Percentiles rank a stretch among this genome's conserved stretches.
phyloP scores from a whole-genome alignment of 1,139 yeast genomes.

The Pneumocystis carinii region DNA sequence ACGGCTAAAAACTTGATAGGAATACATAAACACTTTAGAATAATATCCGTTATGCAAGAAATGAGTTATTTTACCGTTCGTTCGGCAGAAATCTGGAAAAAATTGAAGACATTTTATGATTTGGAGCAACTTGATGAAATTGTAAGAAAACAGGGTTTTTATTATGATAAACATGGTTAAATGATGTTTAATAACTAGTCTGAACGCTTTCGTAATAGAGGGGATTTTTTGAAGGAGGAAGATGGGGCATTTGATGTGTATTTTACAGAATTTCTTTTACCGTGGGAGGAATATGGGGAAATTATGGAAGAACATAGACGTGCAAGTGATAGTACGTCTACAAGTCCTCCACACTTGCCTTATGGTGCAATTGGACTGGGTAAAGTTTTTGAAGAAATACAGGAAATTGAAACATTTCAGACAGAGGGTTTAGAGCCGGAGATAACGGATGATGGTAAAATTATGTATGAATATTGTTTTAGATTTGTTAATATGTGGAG shows the following conservation, averaged over 20 bases:
- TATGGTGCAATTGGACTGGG: not conserved
- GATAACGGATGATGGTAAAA: not conserved
- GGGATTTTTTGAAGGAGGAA: constrained; percentile 17
- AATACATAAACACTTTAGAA: constrained; percentile 40
- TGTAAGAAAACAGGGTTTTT: constrained; percentile 22
- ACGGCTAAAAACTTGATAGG: constrained; percentile 26
- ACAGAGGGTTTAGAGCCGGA: not conserved
- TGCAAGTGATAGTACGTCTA: constrained; percentile 15
- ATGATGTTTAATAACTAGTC: constrained; percentile 14
- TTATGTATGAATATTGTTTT: not conserved
- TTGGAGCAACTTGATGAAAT: constrained; percentile 40
- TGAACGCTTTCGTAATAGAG: constrained; percentile 10
- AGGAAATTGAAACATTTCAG: not conserved
- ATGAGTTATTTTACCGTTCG: constrained; percentile 27
- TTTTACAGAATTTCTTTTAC: constrained; percentile 27
- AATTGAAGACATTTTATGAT: constrained; percentile 40
- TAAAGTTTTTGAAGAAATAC: not conserved
- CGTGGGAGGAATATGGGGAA: constrained; percentile 33
- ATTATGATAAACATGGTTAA: constrained; percentile 17
- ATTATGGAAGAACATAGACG: constrained; percentile 29
- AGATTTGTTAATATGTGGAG: not conserved
- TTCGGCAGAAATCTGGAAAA: constrained; percentile 43
- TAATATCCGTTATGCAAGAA: constrained; percentile 39
- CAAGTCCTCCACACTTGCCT: constrained; percentile 17
- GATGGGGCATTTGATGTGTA: constrained; percentile 11